Evolutionary conservation across 2,329 filamentous ascomycete genomes (phyloP).

Genomic region (Esteya vermicola): DNA sequence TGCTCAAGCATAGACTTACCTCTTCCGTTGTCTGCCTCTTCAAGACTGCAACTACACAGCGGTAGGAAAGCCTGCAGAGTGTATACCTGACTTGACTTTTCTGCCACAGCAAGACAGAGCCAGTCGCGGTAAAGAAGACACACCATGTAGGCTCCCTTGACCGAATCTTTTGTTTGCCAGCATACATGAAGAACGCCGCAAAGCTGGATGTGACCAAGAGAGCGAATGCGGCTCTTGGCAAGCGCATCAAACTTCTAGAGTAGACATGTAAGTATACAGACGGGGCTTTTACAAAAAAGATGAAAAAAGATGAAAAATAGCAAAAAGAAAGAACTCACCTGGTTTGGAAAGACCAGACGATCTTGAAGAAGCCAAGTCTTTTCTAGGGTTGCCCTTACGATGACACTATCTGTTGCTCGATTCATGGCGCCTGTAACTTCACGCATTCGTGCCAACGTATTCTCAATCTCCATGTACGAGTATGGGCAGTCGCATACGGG

Average conservation of each 20-base stretch:
- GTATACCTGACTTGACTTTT: constrained; percentile 53
- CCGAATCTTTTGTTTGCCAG: constrained; percentile 56
- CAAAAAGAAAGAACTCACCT: constrained; percentile 30
- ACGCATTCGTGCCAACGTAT: constrained; percentile 55
- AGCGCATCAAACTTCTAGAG: constrained; percentile 33
- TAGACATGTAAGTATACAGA: background rate
- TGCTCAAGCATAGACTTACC: too few species aligned
- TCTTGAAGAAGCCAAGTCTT: constrained; percentile 79
- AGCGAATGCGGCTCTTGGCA: constrained; percentile 54
- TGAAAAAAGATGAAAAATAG: too few species aligned
- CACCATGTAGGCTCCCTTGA: constrained; percentile 70
- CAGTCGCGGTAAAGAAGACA: constrained; percentile 73
- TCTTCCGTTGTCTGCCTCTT: constrained; percentile 61
- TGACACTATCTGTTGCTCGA: constrained; percentile 62
- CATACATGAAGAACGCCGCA: constrained; percentile 76
- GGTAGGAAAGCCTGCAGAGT: constrained; percentile 62
- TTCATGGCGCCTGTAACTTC: constrained; percentile 72
- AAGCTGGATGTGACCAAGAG: constrained; percentile 65
- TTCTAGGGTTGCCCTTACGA: constrained; percentile 55
- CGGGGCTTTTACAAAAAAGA: too few species aligned
- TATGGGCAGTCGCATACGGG: constrained; percentile 74
- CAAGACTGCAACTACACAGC: constrained; percentile 49
- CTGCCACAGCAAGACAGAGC: constrained; percentile 58
- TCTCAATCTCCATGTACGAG: constrained; percentile 67
- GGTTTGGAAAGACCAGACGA: constrained; percentile 58